Evolutionary conservation across 2,329 filamentous ascomycete species (phyloP).

Genomic region (Xylaria multiplex): DNA sequence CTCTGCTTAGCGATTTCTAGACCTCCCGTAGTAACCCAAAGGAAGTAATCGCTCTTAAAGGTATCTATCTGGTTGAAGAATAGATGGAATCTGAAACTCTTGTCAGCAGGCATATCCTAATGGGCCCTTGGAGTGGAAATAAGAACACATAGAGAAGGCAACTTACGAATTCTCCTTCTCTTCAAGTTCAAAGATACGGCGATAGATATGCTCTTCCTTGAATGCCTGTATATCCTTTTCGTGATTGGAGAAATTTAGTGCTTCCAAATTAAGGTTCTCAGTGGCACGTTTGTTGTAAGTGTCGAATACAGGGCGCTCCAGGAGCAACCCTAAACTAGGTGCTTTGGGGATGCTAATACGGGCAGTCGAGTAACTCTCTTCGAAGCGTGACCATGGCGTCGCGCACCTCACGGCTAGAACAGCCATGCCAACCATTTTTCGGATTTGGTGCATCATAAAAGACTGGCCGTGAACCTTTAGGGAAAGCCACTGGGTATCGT

Average conservation of each 20-base stretch:
- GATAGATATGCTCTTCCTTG: constrained; percentile 92
- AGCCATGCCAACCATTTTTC: constrained; percentile 98
- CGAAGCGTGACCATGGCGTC: constrained; percentile 75
- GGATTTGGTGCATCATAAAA: constrained; percentile 99
- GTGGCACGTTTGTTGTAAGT: constrained; percentile 82
- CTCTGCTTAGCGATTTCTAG: constrained; percentile 67
- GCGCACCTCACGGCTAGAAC: constrained; percentile 86
- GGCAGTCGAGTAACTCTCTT: constrained; percentile 75
- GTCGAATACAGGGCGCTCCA: constrained; percentile 92
- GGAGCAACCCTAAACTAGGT: constrained; percentile 84
- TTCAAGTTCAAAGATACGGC: constrained; percentile 89
- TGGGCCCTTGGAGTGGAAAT: too few species aligned
- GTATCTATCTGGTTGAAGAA: constrained; percentile 85
- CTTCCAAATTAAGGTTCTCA: constrained; percentile 69
- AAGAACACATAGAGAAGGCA: background rate
- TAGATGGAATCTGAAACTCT: constrained; percentile 69
- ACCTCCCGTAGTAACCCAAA: constrained; percentile 78
- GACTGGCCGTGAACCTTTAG: constrained; percentile 96
- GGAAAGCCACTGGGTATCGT: constrained; percentile 93
- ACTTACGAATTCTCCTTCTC: constrained; percentile 87
- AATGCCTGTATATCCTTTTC: constrained; percentile 85
- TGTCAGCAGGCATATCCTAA: constrained; percentile 35
- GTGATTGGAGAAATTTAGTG: constrained; percentile 81
- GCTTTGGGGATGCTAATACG: constrained; percentile 93
- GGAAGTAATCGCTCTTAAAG: constrained; percentile 75